Conservation (phyloP, 1,284 basidiomycete genomes). For the Farysia itapuensis region DNA sequence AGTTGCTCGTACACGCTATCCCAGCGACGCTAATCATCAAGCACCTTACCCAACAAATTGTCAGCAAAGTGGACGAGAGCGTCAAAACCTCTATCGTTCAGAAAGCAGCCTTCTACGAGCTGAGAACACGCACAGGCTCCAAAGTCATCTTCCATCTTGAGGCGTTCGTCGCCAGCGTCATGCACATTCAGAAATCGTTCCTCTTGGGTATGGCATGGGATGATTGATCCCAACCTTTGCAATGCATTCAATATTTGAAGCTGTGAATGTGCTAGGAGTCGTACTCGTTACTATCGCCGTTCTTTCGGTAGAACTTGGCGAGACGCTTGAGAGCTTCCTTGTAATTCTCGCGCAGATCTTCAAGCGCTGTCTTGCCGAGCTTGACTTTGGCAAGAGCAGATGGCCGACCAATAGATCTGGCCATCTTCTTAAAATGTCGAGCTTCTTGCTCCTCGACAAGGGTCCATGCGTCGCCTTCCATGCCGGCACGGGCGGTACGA, state of each 20-base stretch:
- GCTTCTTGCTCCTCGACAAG: constrained; percentile 90
- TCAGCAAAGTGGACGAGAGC: constrained; percentile 76
- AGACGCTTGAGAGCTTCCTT: constrained; percentile 38
- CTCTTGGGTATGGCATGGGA: constrained; percentile 43
- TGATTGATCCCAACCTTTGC: constrained; percentile 7
- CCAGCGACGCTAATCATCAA: constrained; percentile 71
- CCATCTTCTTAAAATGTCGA: constrained; percentile 37
- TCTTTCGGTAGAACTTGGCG: constrained; percentile 32
- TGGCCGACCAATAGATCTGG: constrained; percentile 19
- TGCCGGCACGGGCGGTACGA: constrained; percentile 86
- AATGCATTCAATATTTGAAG: neutral
- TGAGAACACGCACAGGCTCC: constrained; percentile 47
- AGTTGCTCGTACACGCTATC: constrained; percentile 94
- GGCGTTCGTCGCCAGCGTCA: constrained; percentile 57
- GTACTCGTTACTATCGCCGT: too few species aligned
- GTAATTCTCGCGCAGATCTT: constrained; percentile 22
- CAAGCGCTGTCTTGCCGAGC: constrained; percentile 15
- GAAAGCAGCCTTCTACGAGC: constrained; percentile 77
- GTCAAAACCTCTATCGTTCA: constrained; percentile 47
- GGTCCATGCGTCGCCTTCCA: constrained; percentile 84
- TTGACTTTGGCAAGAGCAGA: constrained; percentile 34
- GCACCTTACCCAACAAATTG: constrained; percentile 71
- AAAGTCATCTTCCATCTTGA: constrained; percentile 59
- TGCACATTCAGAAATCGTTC: constrained; percentile 56
- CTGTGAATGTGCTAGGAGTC: too few species aligned